Conservation (phyloP, 2,329 filamentous ascomycete species). For the Scortechinia acanthostroma region DNA sequence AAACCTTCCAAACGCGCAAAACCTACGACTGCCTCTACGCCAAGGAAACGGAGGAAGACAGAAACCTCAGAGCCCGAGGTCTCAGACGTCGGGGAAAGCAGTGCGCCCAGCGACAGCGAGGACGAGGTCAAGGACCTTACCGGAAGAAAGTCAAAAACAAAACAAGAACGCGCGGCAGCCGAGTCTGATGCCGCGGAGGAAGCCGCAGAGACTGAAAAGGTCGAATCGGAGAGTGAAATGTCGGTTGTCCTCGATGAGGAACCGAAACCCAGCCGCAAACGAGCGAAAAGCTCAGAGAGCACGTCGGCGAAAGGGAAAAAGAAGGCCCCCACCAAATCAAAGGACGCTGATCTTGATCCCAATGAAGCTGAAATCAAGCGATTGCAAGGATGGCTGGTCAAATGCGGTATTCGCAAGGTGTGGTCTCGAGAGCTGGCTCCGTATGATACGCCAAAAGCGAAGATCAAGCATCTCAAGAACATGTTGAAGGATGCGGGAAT, state of each 20-base stretch:
- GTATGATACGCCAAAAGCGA: constrained; percentile 48
- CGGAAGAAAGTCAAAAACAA: neutral
- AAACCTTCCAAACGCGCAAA: neutral
- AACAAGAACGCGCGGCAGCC: neutral
- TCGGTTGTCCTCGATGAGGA: constrained; percentile 54
- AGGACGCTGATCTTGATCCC: constrained; percentile 19
- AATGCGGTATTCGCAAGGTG: constrained; percentile 61
- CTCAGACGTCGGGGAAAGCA: constrained; percentile 4
- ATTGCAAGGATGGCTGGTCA: constrained; percentile 56
- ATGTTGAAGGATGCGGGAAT: constrained; percentile 59
- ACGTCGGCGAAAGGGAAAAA: constrained; percentile 3
- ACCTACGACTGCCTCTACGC: constrained; percentile 3
- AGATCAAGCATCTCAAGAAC: constrained; percentile 52
- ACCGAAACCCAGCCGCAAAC: constrained; percentile 24
- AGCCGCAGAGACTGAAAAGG: constrained; percentile 4
- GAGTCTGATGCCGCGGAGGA: neutral
- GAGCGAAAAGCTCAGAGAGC: constrained; percentile 6
- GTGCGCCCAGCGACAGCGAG: constrained; percentile 3
- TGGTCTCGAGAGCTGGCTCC: constrained; percentile 53
- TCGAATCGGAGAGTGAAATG: constrained; percentile 42
- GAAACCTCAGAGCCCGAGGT: constrained; percentile 7
- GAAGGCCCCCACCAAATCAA: constrained; percentile 4
- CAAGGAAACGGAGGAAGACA: constrained; percentile 4
- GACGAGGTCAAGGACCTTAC: neutral
- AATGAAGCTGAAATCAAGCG: constrained; percentile 57